These are phyloP conservation scores for Citrus cavaleriei DNA, from an alignment of 345 rosid species.

Conservation along the genomic window DNA sequence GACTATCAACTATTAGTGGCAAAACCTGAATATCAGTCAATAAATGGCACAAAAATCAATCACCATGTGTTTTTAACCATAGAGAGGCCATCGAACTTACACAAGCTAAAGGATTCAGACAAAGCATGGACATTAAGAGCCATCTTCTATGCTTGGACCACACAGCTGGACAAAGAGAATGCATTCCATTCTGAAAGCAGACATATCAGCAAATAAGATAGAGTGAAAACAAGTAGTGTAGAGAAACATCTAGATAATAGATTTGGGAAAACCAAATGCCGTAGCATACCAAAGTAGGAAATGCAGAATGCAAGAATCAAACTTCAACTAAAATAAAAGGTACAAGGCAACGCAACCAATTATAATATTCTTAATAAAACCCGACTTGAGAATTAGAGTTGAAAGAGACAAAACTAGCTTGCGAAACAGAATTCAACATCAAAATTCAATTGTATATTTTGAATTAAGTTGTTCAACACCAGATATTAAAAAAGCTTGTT, in stretches of 20 bases:
- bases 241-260: neutral
- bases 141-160: conserved; percentile 98
- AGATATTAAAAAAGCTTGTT: no score
- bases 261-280: neutral
- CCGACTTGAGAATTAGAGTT: neutral
- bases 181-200: conserved; percentile 77
- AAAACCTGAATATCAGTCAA: no score
- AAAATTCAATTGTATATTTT: no score
- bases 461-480: no score
- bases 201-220: conserved; percentile 12
- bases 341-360: neutral
- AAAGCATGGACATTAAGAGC: conserved; percentile 97
- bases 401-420: neutral
- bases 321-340: neutral
- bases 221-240: neutral
- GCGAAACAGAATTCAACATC: no score
- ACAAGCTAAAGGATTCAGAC: conserved; percentile 86
- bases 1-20: no score
- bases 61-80: no score
- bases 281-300: neutral
- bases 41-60: no score
- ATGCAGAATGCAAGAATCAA: neutral
- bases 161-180: conserved; percentile 92
- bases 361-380: neutral
- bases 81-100: conserved; percentile 38